Conservation (phyloP, 371 early-diverging fungal genomes). For the Mucor velutinosus region DNA sequence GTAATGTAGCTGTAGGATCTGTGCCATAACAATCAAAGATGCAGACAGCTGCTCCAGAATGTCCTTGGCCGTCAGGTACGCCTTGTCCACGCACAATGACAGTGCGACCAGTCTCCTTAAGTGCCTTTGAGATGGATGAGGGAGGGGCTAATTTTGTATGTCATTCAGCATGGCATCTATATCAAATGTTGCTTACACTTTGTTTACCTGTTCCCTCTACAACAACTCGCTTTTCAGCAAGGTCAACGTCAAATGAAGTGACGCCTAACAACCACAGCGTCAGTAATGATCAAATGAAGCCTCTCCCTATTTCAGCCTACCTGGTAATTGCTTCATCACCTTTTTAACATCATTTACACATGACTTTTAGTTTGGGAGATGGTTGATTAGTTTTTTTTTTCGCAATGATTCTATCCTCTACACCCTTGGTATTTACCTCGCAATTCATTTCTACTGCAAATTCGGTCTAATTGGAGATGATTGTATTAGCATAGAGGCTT, state of each 20-base stretch:
- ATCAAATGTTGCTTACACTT: background rate
- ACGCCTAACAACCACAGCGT: slow-evolving; percentile 34
- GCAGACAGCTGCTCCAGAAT: slow-evolving; percentile 84
- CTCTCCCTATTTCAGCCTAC: slow-evolving; percentile 27
- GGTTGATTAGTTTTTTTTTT: background rate
- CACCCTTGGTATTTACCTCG: slow-evolving; percentile 26
- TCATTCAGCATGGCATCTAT: background rate
- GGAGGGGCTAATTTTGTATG: slow-evolving; percentile 56
- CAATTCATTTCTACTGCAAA: slow-evolving; percentile 88
- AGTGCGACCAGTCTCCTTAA: slow-evolving; percentile 70
- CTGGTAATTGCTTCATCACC: slow-evolving; percentile 55
- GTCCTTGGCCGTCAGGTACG: slow-evolving; percentile 57
- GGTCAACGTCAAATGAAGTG: slow-evolving; percentile 57
- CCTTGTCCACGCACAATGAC: slow-evolving; percentile 81
- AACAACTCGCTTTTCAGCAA: slow-evolving; percentile 61
- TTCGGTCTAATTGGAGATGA: slow-evolving; percentile 55
- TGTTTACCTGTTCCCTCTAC: slow-evolving; percentile 64
- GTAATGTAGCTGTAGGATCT: slow-evolving; percentile 32
- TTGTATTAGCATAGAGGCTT: background rate
- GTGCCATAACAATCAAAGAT: slow-evolving; percentile 74
- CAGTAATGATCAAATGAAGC: background rate
- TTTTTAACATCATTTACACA: slow-evolving; percentile 70
- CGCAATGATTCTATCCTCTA: background rate
- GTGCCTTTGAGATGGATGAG: slow-evolving; percentile 57
- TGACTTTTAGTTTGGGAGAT: slow-evolving; percentile 17